phyloP scores from a whole-genome alignment of 225 moss, liverwort and hornwort genomes.

The Takakia lepidozioides region DNA sequence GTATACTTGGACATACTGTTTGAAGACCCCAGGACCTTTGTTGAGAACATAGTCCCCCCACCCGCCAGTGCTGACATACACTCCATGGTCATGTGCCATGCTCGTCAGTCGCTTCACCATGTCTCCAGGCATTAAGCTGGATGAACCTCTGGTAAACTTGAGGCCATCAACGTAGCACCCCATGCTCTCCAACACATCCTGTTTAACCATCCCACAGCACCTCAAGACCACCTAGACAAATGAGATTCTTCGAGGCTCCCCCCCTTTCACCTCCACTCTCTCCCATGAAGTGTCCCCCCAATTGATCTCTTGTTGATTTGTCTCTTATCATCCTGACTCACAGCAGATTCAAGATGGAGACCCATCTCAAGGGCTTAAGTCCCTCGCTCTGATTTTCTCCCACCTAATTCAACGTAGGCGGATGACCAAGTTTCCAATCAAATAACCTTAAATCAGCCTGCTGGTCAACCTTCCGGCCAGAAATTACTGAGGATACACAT shows the following conservation, averaged over 20 bases:
- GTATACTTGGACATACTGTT: slow-evolving; percentile 62
- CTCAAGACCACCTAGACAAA: not conserved
- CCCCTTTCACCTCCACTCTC: no score
- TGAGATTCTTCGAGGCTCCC: no score
- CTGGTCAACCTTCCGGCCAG: no score
- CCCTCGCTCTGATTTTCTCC: no score
- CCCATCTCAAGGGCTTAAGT: not conserved
- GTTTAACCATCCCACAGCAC: not conserved
- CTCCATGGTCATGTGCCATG: slow-evolving; percentile 55
- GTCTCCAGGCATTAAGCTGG: slow-evolving; percentile 51
- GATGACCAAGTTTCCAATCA: no score
- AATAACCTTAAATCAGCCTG: no score
- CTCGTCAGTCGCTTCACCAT: slow-evolving; percentile 39
- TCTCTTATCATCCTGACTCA: not conserved
- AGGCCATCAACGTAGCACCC: slow-evolving; percentile 52
- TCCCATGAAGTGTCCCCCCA: no score
- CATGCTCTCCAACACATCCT: slow-evolving; percentile 53
- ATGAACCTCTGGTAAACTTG: slow-evolving; percentile 47
- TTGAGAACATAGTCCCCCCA: slow-evolving; percentile 56
- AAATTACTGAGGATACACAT: no score
- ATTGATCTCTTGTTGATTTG: no score
- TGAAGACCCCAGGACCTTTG: slow-evolving; percentile 53
- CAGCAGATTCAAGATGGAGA: not conserved
- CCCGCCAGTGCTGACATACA: slow-evolving; percentile 67
- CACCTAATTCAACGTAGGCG: no score